Conservation (phyloP, 768 basidiomycete species). For the Dioszegia aurantiaca region DNA sequence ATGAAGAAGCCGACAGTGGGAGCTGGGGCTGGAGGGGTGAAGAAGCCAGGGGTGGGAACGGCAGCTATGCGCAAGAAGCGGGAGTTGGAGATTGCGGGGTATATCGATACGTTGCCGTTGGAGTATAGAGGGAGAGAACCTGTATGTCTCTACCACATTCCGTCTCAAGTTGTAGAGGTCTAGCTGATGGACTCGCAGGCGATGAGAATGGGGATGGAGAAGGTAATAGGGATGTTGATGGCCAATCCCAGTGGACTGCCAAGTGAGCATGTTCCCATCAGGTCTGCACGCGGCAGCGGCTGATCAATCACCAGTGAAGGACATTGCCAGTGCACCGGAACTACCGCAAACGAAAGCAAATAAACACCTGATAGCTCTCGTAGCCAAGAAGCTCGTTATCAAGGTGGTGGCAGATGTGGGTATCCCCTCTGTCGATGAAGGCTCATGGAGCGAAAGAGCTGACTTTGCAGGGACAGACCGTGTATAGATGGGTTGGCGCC, state of each 20-base stretch:
- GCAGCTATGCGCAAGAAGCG: constrained; percentile 55
- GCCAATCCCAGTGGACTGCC: constrained; percentile 62
- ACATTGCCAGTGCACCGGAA: constrained; percentile 74
- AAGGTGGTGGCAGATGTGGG: constrained; percentile 56
- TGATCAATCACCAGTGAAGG: constrained; percentile 60
- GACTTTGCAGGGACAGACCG: constrained; percentile 23
- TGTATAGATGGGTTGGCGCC: constrained; percentile 38
- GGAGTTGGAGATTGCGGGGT: constrained; percentile 59
- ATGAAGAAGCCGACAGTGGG: constrained; percentile 53
- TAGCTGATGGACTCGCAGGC: constrained; percentile 19
- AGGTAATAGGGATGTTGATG: constrained; percentile 72
- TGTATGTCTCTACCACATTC: constrained; percentile 57
- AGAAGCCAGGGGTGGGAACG: constrained; percentile 20
- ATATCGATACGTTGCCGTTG: constrained; percentile 73
- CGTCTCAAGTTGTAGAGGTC: too few relatives aligned
- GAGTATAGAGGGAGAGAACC: constrained; percentile 88
- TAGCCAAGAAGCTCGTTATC: constrained; percentile 75
- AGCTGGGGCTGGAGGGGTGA: constrained; percentile 54
- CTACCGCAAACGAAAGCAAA: constrained; percentile 87
- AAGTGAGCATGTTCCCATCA: constrained; percentile 17
- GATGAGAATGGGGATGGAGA: constrained; percentile 56
- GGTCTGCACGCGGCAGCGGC: not conserved
- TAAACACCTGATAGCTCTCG: constrained; percentile 86
- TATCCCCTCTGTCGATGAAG: not conserved
- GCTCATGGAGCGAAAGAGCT: not conserved